These are phyloP conservation scores for Lichtheimia corymbifera DNA, from an alignment of 371 early-diverging fungal species.

Conservation along the genomic window DNA sequence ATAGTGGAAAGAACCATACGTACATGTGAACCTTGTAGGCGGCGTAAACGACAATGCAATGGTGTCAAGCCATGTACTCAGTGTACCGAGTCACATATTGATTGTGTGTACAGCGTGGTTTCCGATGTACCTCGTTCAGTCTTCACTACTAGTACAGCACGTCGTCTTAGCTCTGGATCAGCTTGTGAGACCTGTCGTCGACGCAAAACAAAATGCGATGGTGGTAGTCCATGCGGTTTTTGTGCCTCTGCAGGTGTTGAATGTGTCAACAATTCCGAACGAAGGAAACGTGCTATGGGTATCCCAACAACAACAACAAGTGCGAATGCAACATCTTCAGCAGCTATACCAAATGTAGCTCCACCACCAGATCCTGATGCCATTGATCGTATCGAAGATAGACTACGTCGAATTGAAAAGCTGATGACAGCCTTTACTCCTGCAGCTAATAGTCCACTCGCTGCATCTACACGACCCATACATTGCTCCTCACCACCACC, in stretches of 20 bases:
- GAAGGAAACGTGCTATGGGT: conserved; percentile 28
- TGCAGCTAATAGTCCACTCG: conserved; percentile 10
- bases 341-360: neutral
- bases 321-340: neutral
- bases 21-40: conserved; percentile 29
- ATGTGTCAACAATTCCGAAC: conserved; percentile 51
- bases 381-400: conserved; percentile 52
- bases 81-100: conserved; percentile 18
- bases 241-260: conserved; percentile 44
- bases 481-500: neutral
- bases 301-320: conserved; percentile 1
- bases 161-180: conserved; percentile 49
- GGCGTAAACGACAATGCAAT: conserved; percentile 22
- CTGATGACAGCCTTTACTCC: conserved; percentile 53
- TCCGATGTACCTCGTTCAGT: conserved; percentile 31
- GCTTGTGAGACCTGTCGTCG: conserved; percentile 55
- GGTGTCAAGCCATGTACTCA: conserved; percentile 26
- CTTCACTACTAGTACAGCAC: conserved; percentile 35
- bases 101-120: conserved; percentile 30
- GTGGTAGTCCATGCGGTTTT: conserved; percentile 46
- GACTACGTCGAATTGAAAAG: conserved; percentile 47
- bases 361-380: conserved; percentile 24
- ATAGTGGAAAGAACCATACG: conserved; percentile 24
- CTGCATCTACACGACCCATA: neutral
- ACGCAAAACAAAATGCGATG: conserved; percentile 57